Conservation (phyloP, 2,329 filamentous ascomycete genomes). For the Scedosporium aurantiacum region DNA sequence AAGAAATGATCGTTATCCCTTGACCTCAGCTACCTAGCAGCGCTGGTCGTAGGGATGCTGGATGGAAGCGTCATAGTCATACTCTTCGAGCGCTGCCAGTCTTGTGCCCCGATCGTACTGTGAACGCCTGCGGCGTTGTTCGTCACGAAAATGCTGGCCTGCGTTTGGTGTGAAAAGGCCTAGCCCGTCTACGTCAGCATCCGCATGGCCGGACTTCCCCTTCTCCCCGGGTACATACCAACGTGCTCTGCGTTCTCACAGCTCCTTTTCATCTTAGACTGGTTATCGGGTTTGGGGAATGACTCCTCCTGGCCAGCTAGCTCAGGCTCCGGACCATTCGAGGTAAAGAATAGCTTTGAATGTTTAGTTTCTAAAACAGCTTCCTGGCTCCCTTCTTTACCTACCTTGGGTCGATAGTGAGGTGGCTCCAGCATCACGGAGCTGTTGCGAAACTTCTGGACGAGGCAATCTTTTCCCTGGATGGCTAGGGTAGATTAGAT, state of each 20-base stretch:
- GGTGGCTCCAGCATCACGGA: conserved; percentile 84
- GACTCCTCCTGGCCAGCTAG: conserved; percentile 59
- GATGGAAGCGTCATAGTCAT: conserved; percentile 36
- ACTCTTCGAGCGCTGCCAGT: conserved; percentile 56
- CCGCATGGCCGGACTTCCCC: neutral
- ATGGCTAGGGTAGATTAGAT: conserved; percentile 48
- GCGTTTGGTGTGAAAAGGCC: conserved; percentile 73
- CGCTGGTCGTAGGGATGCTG: conserved; percentile 24
- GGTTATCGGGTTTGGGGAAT: conserved; percentile 73
- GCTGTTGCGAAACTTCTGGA: conserved; percentile 94
- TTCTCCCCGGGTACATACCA: conserved; percentile 38
- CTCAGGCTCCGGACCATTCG: conserved; percentile 34
- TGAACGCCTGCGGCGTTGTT: conserved; percentile 65
- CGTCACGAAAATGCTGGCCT: conserved; percentile 60
- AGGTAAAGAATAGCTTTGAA: conserved; percentile 34
- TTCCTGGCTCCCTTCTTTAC: conserved; percentile 5
- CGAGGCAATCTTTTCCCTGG: conserved; percentile 80
- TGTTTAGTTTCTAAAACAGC: neutral
- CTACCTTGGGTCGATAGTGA: conserved; percentile 74
- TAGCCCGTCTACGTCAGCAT: conserved; percentile 17
- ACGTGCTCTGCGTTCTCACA: conserved; percentile 79
- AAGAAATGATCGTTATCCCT: neutral
- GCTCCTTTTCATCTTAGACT: conserved; percentile 76
- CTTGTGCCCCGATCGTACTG: conserved; percentile 75
- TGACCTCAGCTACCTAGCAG: neutral